Base-by-base conservation (phyloP, 164 flowering plant genomes). In the Macadamia integrifolia region DNA sequence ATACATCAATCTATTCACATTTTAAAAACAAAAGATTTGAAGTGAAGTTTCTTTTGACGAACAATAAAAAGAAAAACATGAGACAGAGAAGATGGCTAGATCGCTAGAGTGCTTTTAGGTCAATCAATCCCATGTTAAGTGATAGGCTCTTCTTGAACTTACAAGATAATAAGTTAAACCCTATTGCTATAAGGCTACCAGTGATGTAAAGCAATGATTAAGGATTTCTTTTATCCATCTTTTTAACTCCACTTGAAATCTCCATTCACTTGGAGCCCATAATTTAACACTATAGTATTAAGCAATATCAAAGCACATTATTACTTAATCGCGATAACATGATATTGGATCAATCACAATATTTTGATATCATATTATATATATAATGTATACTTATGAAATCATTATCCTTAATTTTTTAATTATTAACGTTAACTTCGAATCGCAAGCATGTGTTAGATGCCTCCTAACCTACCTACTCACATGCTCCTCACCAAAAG, bases 401-500 rank as follows among this genome's bases (percentile, higher is more conserved):
- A 23, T 23, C 23, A 23, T 23, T 35, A 53, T 14, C 18, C 42
- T 40, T 61, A 60, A 11, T 7, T 7, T 13, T 18, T 9, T 58
- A 18, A n/a, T 52, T 72, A 50, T 31, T 71, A 23, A 23, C 23
- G 40, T 53, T 66, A 61, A 40, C 60, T 55, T 40, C 30, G 52
- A 30, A 15, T 28, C 32, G 18, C 15, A 50, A 62, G 75, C 77
- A 75, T 75, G 71, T 75, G 74, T 62, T 9, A 67, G 77, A 64
- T 66, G 71, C 74, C 61, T 58, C 67, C 52, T 66, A 67, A 63
- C 31, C 74, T 46, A 70, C 69, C 58, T 32, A 60, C 61, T 67
- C 73, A 71, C 74, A 75, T 71, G 71, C 71, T 40, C 31, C 62
- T 62, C 78, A 59, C 67, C 35, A 61, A 46, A 7, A 1, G 28